phyloP scores from a whole-genome alignment of 257 asterid genomes.

The Henckelia pumila region DNA sequence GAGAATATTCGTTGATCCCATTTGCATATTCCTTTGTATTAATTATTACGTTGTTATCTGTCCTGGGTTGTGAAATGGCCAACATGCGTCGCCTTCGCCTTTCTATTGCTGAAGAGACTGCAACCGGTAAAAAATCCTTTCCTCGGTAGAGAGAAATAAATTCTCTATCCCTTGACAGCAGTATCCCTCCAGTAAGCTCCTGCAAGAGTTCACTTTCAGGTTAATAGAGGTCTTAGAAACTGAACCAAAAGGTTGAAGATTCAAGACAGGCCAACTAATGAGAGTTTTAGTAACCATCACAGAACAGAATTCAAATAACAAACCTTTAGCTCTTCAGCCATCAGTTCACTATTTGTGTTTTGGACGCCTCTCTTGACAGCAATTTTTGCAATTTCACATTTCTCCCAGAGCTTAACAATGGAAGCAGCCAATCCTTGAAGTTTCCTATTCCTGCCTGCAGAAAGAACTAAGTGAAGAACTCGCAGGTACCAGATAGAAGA shows the following conservation, averaged over 20 bases:
- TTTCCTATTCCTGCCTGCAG: constrained; percentile 82
- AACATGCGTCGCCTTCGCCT: constrained; percentile 59
- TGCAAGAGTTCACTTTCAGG: constrained; percentile 51
- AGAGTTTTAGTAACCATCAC: constrained; percentile 6
- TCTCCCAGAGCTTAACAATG: constrained; percentile 95
- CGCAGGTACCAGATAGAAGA: constrained; percentile 11
- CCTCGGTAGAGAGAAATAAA: constrained; percentile 90
- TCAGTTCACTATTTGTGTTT: constrained; percentile 80
- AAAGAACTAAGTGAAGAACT: constrained; percentile 22
- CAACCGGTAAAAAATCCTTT: constrained; percentile 92
- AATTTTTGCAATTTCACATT: constrained; percentile 94
- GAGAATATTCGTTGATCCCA: constrained; percentile 27
- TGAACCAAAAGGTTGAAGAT: constrained; percentile 10
- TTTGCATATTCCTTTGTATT: constrained; percentile 28
- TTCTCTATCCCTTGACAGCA: constrained; percentile 93
- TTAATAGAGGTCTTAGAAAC: constrained; percentile 28
- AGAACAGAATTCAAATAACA: constrained; percentile 20
- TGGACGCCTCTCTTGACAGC: constrained; percentile 94
- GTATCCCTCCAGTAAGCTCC: constrained; percentile 87
- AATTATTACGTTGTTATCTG: constrained; percentile 22
- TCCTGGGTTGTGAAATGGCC: constrained; percentile 29
- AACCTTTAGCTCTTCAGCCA: constrained; percentile 99
- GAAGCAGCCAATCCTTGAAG: constrained; percentile 95
- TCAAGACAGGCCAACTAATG: background rate
- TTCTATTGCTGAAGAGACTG: constrained; percentile 85